A percentile compares a stretch with the other conserved stretches of the same genome.
phyloP scores from a whole-genome alignment of 1,284 basidiomycete genomes.

The Melanopsichium pennsylvanicum region DNA sequence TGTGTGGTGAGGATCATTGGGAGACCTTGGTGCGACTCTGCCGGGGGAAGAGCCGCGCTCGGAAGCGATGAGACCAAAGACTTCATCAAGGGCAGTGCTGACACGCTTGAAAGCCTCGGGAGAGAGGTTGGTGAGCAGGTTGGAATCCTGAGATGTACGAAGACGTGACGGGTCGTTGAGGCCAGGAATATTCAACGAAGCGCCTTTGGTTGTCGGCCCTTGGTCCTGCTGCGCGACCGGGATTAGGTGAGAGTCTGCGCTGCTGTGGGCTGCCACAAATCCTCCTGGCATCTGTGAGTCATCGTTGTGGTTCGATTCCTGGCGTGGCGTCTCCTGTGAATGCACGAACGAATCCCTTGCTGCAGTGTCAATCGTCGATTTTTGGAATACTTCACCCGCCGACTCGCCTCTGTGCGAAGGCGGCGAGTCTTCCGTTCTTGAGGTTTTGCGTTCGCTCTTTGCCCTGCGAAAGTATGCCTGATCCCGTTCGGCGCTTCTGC shows the following conservation, averaged over 20 bases:
- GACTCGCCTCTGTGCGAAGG: not conserved
- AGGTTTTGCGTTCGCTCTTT: constrained; percentile 23
- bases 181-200: constrained; percentile 7
- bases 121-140: constrained; percentile 42
- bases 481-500: constrained; percentile 47
- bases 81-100: constrained; percentile 59
- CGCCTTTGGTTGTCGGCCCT: not conserved
- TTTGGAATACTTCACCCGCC: no score
- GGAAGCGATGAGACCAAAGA: constrained; percentile 50
- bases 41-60: constrained; percentile 16
- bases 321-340: not conserved
- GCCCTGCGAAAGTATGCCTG: constrained; percentile 48
- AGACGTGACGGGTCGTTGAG: constrained; percentile 3
- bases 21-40: not conserved
- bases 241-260: not conserved
- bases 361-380: no score
- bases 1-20: not conserved
- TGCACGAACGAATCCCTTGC: not conserved
- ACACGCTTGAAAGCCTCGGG: constrained; percentile 60
- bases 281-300: constrained; percentile 28
- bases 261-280: constrained; percentile 3
- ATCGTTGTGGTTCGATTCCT: not conserved
- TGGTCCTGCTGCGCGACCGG: not conserved
- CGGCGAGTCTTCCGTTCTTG: constrained; percentile 3
- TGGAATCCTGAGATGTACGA: constrained; percentile 19